Evolutionary conservation across 768 basidiomycete genomes (phyloP), one percentile per base, ranked within the genome.

Genomic region (Glaciozyma antarctica): DNA sequence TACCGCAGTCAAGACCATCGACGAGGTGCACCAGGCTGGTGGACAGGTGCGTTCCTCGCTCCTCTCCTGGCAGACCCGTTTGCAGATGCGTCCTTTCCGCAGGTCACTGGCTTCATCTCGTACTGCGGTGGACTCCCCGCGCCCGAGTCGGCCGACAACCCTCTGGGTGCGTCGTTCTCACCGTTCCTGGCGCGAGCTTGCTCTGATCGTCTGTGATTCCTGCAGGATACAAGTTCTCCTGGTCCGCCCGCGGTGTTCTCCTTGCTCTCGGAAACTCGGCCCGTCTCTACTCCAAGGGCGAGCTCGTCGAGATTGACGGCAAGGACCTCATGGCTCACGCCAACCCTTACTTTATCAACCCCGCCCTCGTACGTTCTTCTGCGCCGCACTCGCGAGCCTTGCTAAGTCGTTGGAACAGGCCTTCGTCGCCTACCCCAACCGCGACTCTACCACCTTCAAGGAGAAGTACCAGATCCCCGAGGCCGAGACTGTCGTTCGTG

Each of bases 41-140:
- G 95, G 94, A 58, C 97, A 95, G 85, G 88, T 87, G 48, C 60
- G 77, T 59, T 30, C 7, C 5, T 30, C 38, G 2, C 13, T 41
- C 38, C 7, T 12, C 38, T 13, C 38, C 38, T 12, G 7, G 44
- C 44, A 19, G 7, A 2, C 21, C 9, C 32, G 9, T 32, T 21
- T 45, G 16, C 43, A 16, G 16, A 21, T 24, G 5, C 48, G 24
- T 21, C 34, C 41, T 43, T 10, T 34, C 10, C 57, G 9, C 67
- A 90, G 88, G 81, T 94, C 78, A 92, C 88, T 75, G 80, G 88
- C 71, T 98, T 98, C 83, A 78, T 87, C 62, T 92, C 89, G 0
- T 95, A 90, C 82, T 98, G 94, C 70, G 92, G 93, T 75, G 94
- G 94, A 64, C 87, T 97, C 56, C 92, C 93, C 56, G 90, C 92